Evolutionary conservation across 2,329 filamentous ascomycete genomes (phyloP), one percentile per base, ranked within the genome.

Genomic region (Apiospora rasikravindrae): DNA sequence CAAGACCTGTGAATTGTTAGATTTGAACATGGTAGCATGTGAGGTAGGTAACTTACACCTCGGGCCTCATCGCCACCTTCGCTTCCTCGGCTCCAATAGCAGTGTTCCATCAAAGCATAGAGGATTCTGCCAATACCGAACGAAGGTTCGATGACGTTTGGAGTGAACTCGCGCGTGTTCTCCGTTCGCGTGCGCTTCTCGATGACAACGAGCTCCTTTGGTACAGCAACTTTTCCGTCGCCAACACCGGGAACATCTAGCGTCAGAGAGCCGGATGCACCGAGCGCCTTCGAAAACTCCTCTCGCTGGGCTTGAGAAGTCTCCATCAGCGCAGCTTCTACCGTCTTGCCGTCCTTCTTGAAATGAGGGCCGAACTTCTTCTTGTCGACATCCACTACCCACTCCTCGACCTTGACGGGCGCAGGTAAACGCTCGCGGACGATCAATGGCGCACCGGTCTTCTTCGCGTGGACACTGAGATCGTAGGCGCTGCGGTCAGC

Each of bases 111-210:
- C 78, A 99, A 86, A 73, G 93, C 92, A 86, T 98, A 98, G 72
- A 98, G 86, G 74, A 98, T 98, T 78, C 96, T 91, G 73, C 96
- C 96, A 79, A 98, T 97, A 87, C 96, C 96, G 79, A 98, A 99
- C 0, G 96, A 98, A 1, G 96, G 96, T 86, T 99, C 96, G 77
- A 98, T 97, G 67, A 97, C 95, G 80, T 98, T 98, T 73, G 96
- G 96, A 0, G 93, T 97, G 85, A 94, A 99, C 82, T 98, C 95
- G 78, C 96, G 90, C 72, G 92, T 90, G 81, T 97, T 92, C 83
- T 98, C 94, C 4, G 91, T 89, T 74, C 94, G 88, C 77, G 92
- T 97, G 77, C 92, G 90, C 85, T 93, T 95, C 85, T 95, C 93
- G 77, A 98, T 94, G 72, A 87, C 90, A 80, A 99, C 87, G 68